Evolutionary conservation across 768 basidiomycete genomes (phyloP), one percentile per base, ranked within the genome.

Genomic region (Psilocybe cyanescens): DNA sequence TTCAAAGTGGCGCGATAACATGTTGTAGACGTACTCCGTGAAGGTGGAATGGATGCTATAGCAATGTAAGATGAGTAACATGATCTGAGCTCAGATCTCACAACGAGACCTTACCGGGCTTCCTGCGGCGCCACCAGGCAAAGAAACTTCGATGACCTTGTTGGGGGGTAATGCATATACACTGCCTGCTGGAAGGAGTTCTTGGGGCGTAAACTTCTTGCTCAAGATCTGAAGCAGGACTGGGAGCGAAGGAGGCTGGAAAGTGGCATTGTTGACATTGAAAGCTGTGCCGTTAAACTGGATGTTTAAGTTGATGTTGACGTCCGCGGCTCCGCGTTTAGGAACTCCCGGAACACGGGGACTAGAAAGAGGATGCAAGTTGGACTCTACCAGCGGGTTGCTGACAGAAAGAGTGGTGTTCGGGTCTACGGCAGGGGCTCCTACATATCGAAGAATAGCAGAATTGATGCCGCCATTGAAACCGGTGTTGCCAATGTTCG

Each of bases 401-500:
- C 48, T 67, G 5, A 59, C 24, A 1, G 72, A 66, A 8, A 74
- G 68, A 3, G 57, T 70, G 1, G 78, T 79, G 1, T 74, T 79
- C 0, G 85, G 84, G 41, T 84, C 75, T 0, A 60, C 63, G 8
- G 46, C 52, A 1, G 73, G 62, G 1, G 81, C 82, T 17, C 82
- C 81, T 6, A 37, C 60, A 66, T 86, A 86, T 16, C 82, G 78
- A 8, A 86, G 70, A 49, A 86, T 84, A 1, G 83, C 87, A 9
- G 81, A 84, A 68, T 84, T 87, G 19, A 82, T 62, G n/a, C 84
- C 84, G 16, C 68, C 68, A 17, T 14, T 60, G 47, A 67, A 70
- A 4, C 55, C 62, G 24, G 24, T 31, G 51, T 39, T 17, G 67
- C 28, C 72, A 1, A 59, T 1, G 39, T 74, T 77, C 4, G 78